Percentiles rank a stretch among this genome's conserved stretches.
phyloP scores from a whole-genome alignment of 2,329 filamentous ascomycete species.

The Ophiosphaerella narmari region DNA sequence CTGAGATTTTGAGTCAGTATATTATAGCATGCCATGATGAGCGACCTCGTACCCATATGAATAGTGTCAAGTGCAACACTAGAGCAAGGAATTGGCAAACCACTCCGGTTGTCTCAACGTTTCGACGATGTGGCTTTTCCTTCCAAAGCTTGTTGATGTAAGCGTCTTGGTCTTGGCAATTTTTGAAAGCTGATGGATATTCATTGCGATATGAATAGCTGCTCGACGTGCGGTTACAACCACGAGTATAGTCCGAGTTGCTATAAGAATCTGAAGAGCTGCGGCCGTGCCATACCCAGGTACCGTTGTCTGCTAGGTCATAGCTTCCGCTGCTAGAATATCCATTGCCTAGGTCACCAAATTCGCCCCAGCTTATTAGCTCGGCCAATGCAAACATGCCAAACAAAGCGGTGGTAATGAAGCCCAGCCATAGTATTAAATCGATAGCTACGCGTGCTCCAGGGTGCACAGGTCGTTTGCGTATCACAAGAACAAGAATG shows the following conservation, averaged over 20 bases:
- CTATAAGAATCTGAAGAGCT: constrained; percentile 1
- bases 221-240: constrained; percentile 14
- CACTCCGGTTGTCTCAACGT: constrained; percentile 25
- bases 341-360: constrained; percentile 18
- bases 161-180: constrained; percentile 37
- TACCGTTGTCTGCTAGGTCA: constrained; percentile 29
- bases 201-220: constrained; percentile 1
- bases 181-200: constrained; percentile 11
- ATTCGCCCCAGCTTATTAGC: constrained; percentile 22
- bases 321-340: constrained; percentile 26
- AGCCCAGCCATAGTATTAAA: constrained; percentile 42
- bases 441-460: constrained; percentile 42
- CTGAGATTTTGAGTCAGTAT: no score
- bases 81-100: constrained; percentile 40
- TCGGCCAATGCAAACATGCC: constrained; percentile 19
- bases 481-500: constrained; percentile 30
- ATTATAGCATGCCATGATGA: no score
- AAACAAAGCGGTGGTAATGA: constrained; percentile 34
- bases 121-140: constrained; percentile 23
- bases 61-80: constrained; percentile 40
- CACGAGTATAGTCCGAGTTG: constrained; percentile 16
- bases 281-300: constrained; percentile 33
- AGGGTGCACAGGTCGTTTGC: constrained; percentile 38
- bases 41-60: constrained; percentile 31
- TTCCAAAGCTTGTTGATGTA: constrained; percentile 38